phyloP scores from a whole-genome alignment of 768 basidiomycete genomes.

The Pulveroboletus frians region DNA sequence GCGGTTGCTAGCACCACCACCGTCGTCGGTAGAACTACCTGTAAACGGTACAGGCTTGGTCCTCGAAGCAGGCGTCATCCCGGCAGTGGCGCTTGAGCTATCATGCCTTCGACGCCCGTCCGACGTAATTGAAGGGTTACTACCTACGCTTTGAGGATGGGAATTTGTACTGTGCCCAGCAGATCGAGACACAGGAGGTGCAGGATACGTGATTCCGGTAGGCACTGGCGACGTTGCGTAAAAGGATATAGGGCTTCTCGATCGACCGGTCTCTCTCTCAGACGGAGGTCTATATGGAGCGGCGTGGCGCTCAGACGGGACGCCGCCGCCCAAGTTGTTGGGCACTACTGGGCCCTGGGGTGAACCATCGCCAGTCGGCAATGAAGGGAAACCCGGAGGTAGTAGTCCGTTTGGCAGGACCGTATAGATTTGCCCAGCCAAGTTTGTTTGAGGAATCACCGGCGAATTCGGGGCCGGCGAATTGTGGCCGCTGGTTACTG shows the following conservation, averaged over 20 bases:
- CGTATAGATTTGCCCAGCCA: constrained; percentile 15
- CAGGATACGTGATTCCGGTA: constrained; percentile 23
- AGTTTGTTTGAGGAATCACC: constrained; percentile 1
- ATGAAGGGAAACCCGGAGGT: constrained; percentile 10
- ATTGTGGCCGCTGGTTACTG: constrained; percentile 8
- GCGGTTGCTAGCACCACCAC: constrained; percentile 1
- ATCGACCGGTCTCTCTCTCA: constrained; percentile 17
- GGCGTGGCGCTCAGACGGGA: constrained; percentile 8
- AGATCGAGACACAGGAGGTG: constrained; percentile 26
- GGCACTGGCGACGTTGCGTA: constrained; percentile 27
- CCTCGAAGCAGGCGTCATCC: constrained; percentile 21
- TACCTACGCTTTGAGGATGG: constrained; percentile 1
- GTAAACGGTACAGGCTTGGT: constrained; percentile 11
- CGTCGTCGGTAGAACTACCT: constrained; percentile 8
- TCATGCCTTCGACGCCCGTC: constrained; percentile 24
- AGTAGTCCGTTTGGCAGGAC: constrained; percentile 8
- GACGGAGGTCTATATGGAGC: constrained; percentile 11
- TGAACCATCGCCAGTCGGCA: neutral
- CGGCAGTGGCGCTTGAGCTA: constrained; percentile 21
- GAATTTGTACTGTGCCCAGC: constrained; percentile 6
- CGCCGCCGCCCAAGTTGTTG: constrained; percentile 6
- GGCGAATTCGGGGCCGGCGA: constrained; percentile 15
- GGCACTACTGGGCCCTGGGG: constrained; percentile 24
- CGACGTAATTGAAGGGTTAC: constrained; percentile 20
- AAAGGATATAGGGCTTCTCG: constrained; percentile 20